Percentiles rank a stretch among this genome's conserved stretches.
Evolutionary conservation across 2,329 filamentous ascomycete species (phyloP).

Genomic region (Fusarium anthophilum): DNA sequence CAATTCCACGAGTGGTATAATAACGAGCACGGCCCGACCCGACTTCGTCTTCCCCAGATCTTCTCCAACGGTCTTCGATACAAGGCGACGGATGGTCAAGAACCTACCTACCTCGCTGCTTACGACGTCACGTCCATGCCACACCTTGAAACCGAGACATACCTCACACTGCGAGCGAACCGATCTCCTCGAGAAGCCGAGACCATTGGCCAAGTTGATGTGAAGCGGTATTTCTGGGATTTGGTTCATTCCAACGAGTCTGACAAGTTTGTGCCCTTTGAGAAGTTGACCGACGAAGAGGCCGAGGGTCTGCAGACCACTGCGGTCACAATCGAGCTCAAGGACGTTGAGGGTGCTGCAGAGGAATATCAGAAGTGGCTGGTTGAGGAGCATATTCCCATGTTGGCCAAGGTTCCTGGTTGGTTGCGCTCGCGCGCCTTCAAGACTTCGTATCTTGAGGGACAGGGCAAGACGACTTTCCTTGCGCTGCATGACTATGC

Average conservation of each 20-base stretch:
- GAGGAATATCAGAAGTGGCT: slow-evolving; percentile 74
- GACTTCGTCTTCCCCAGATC: slow-evolving; percentile 79
- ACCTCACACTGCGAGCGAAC: slow-evolving; percentile 71
- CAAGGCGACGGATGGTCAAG: slow-evolving; percentile 68
- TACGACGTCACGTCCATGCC: slow-evolving; percentile 85
- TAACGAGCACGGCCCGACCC: slow-evolving; percentile 87
- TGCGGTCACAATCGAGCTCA: slow-evolving; percentile 67
- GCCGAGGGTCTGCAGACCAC: slow-evolving; percentile 69
- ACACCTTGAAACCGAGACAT: slow-evolving; percentile 74
- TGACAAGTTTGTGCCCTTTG: slow-evolving; percentile 66
- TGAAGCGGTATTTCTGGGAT: slow-evolving; percentile 78
- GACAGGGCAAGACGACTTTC: slow-evolving; percentile 60
- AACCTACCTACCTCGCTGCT: slow-evolving; percentile 78
- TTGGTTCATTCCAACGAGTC: slow-evolving; percentile 66
- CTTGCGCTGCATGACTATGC: slow-evolving; percentile 79
- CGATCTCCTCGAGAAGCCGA: slow-evolving; percentile 63
- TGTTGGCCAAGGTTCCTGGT: slow-evolving; percentile 78
- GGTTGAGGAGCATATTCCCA: slow-evolving; percentile 75
- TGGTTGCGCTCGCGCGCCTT: slow-evolving; percentile 81
- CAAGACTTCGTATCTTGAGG: slow-evolving; percentile 71
- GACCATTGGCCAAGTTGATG: slow-evolving; percentile 66
- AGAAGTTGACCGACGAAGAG: slow-evolving; percentile 67
- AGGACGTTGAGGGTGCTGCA: slow-evolving; percentile 58
- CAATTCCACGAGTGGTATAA: slow-evolving; percentile 95
- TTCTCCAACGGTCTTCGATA: slow-evolving; percentile 83